These are phyloP conservation scores for Allantophomopsis cytisporea DNA, from an alignment of 2,329 filamentous ascomycete species.

Conservation along the genomic window DNA sequence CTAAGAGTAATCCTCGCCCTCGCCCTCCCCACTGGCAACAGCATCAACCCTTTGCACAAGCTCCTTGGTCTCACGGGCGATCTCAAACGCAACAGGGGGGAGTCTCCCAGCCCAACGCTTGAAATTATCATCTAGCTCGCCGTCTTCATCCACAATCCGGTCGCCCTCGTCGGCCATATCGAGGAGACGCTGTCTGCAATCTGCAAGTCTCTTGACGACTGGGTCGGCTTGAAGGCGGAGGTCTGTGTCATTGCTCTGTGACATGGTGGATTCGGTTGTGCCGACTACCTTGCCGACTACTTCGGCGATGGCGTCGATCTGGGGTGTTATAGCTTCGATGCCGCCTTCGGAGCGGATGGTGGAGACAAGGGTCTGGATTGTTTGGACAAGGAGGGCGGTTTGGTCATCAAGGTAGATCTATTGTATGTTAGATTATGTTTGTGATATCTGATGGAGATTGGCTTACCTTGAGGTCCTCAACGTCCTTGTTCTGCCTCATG, in stretches of 20 bases:
- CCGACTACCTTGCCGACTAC: conserved; percentile 58
- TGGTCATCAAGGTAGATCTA: conserved; percentile 74
- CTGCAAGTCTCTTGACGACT: conserved; percentile 41
- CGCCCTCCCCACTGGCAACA: conserved; percentile 5
- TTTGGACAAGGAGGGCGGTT: conserved; percentile 64
- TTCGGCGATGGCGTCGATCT: conserved; percentile 56
- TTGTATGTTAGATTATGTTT: conserved; percentile 7
- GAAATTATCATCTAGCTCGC: conserved; percentile 40
- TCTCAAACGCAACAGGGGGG: conserved; percentile 76
- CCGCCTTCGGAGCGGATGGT: conserved; percentile 53
- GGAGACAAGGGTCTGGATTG: conserved; percentile 68
- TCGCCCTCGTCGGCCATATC: conserved; percentile 48
- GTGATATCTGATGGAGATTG: not conserved
- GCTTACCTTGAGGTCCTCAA: conserved; percentile 47
- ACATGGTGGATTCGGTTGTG: conserved; percentile 44
- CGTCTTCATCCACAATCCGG: conserved; percentile 39
- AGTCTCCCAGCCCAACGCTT: conserved; percentile 55
- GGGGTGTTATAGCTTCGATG: conserved; percentile 50
- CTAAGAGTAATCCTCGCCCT: not conserved
- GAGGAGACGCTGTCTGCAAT: conserved; percentile 51
- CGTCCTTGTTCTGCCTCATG: conserved; percentile 28
- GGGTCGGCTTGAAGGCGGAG: conserved; percentile 33
- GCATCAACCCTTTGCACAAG: conserved; percentile 36
- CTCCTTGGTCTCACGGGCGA: conserved; percentile 72
- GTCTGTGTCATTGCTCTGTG: conserved; percentile 34